A percentile compares a stretch with the other conserved stretches of the same genome.
Evolutionary conservation across 2,329 filamentous ascomycete genomes (phyloP).

Genomic region (Ophiostoma piceae): DNA sequence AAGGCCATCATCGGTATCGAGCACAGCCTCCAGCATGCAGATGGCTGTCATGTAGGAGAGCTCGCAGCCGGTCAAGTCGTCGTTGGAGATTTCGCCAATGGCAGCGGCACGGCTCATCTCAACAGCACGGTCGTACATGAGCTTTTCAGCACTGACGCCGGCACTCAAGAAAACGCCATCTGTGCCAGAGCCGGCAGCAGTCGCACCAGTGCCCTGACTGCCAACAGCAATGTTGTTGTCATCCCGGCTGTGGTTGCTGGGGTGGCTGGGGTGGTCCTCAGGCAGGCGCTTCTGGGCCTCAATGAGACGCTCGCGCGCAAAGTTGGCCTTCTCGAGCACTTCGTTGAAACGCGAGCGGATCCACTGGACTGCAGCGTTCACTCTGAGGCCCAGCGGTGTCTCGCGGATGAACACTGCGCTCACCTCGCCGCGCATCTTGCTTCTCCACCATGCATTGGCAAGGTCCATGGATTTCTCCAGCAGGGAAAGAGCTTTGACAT

Average conservation of each 20-base stretch:
- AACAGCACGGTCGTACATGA: conserved; percentile 95
- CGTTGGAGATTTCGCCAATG: conserved; percentile 90
- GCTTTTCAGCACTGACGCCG: conserved; percentile 87
- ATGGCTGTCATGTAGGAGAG: conserved; percentile 91
- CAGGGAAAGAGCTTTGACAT: conserved; percentile 87
- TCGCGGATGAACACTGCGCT: conserved; percentile 37
- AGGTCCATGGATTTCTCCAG: conserved; percentile 94
- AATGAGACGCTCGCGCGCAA: conserved; percentile 81
- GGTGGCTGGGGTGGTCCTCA: conserved; percentile 78
- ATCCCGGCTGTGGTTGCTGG: conserved; percentile 57
- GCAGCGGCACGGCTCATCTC: conserved; percentile 95
- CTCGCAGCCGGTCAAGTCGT: conserved; percentile 81
- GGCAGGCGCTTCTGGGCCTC: conserved; percentile 82
- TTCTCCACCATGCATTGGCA: conserved; percentile 84
- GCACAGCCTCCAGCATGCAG: conserved; percentile 86
- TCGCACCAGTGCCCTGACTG: conserved; percentile 47
- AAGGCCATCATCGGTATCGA: conserved; percentile 71
- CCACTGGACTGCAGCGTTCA: conserved; percentile 95
- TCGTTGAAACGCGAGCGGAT: conserved; percentile 92
- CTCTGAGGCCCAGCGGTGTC: conserved; percentile 58
- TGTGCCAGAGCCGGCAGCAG: conserved; percentile 47
- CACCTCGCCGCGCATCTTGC: conserved; percentile 63
- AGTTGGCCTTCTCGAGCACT: conserved; percentile 89
- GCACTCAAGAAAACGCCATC: conserved; percentile 80
- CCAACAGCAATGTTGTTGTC: conserved; percentile 31